Conservation (phyloP, 1,284 basidiomycete species). For the Singerocomus rubriflavus region DNA sequence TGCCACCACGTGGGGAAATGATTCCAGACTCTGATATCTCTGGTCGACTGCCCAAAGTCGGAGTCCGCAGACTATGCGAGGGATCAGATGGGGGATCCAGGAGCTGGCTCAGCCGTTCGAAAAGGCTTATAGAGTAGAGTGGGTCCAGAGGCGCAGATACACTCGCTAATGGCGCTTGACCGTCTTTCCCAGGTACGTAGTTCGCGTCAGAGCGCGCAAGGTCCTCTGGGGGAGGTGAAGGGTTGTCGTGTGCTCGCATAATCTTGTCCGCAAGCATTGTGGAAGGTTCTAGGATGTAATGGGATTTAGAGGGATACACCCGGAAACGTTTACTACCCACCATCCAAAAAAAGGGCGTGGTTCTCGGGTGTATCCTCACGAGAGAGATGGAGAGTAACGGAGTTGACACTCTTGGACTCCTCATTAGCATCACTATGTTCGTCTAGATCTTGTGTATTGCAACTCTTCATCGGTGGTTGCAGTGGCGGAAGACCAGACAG, state of each 20-base stretch:
- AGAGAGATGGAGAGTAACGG: slow-evolving; percentile 32
- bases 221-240: slow-evolving; percentile 65
- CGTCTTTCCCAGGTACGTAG: slow-evolving; percentile 17
- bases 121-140: slow-evolving; percentile 33
- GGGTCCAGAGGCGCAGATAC: slow-evolving; percentile 27
- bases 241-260: slow-evolving; percentile 66
- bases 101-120: slow-evolving; percentile 27
- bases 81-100: slow-evolving; percentile 5
- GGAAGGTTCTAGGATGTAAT: slow-evolving; percentile 51
- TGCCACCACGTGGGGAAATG: slow-evolving; percentile 32
- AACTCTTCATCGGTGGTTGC: slow-evolving; percentile 18
- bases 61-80: slow-evolving; percentile 1
- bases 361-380: slow-evolving; percentile 46
- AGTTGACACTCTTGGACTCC: slow-evolving; percentile 31
- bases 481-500: slow-evolving; percentile 40
- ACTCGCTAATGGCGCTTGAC: slow-evolving; percentile 14
- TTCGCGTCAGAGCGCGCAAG: slow-evolving; percentile 21
- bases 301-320: slow-evolving; percentile 7
- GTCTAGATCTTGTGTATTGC: slow-evolving; percentile 9
- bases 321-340: slow-evolving; percentile 33
- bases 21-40: slow-evolving; percentile 1
- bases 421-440: slow-evolving; percentile 22
- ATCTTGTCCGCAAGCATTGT: slow-evolving; percentile 61
- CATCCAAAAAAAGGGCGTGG: slow-evolving; percentile 40
- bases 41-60: slow-evolving; percentile 2